Base-by-base conservation (phyloP, 1,284 basidiomycete genomes). In the Mrakiaceae sp. region DNA sequence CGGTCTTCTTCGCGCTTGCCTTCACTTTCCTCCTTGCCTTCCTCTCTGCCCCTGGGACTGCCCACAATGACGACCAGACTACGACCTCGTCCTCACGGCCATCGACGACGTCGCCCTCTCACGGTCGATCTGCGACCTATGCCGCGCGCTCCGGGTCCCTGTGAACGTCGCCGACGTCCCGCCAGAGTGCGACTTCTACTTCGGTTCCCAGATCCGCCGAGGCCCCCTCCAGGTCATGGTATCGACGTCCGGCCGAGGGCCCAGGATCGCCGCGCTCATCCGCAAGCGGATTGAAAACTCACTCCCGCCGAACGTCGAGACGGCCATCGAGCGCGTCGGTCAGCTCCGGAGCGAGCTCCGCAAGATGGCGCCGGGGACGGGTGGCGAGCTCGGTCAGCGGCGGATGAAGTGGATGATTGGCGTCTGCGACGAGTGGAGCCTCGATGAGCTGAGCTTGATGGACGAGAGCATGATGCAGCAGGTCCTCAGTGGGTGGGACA, bases 161-260 rank as follows among this genome's bases (percentile, higher is more conserved):
- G 87, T 96, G 68, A 98, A 98, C 76, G 92, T 94, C 66, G 95
- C 96, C 46, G 95, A 98, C 78, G 90, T 98, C 60, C 96, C 95
- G 3, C 85, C 88, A 58, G 83, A 84, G 55, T 98, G 95, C 80
- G 95, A 98, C 78, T 98, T 98, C 74, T 98, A 96, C 80, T 98
- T 98, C 78, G 96, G 96, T 56, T 88, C 90, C 0, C 88, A 94
- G 73, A 86, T 98, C 66, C 86, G 91, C 49, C 83, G 86, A 68
- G 94, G 95, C 0, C 91, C 94, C 0, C 78, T 98, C 50, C 93
- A 97, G 77, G 85, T 97, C 70, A 88, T 98, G 87, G 87, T 98
- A 54, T 95, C 91, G 8, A 98, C 96, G 2, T 91, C 90, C 64
- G 96, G 96, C 42, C 87, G 89, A 70, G 91, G 92, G 4, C 96